phyloP scores from a whole-genome alignment of 345 rosid genomes.

The Noccaea caerulescens region DNA sequence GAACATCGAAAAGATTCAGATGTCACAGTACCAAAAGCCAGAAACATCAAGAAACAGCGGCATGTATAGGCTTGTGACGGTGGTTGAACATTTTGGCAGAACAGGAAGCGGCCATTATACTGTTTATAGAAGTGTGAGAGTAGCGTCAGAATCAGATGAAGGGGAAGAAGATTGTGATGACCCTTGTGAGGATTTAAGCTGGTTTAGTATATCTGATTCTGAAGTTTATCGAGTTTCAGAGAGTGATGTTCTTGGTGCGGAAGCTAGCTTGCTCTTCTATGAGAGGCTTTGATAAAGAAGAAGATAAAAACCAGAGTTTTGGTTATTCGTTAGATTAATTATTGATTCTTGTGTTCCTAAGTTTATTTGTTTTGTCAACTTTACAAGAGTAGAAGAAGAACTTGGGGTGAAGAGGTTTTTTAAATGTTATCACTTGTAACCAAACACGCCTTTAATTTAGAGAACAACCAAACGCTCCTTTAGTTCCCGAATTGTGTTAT shows the following conservation, averaged over 20 bases:
- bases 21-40: constrained; percentile 29
- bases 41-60: constrained; percentile 30
- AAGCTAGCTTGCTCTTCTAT: constrained; percentile 87
- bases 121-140: constrained; percentile 62
- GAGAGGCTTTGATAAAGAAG: constrained; percentile 47
- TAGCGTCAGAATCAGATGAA: constrained; percentile 31
- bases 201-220: constrained; percentile 88
- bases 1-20: constrained; percentile 30
- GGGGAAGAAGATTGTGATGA: constrained; percentile 21
- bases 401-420: neutral
- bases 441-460: neutral
- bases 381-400: constrained; percentile 1
- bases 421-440: neutral
- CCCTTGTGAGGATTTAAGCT: constrained; percentile 40
- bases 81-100: constrained; percentile 85
- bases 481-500: neutral
- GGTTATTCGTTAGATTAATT: neutral
- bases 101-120: constrained; percentile 84
- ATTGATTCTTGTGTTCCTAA: neutral
- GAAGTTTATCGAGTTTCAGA: constrained; percentile 62
- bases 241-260: constrained; percentile 75
- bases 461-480: neutral
- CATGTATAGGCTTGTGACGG: constrained; percentile 65
- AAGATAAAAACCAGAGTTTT: neutral
- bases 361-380: neutral